These are phyloP conservation scores for Diaporthe batatas DNA, from an alignment of 2,329 filamentous ascomycete species.

Conservation along the genomic window DNA sequence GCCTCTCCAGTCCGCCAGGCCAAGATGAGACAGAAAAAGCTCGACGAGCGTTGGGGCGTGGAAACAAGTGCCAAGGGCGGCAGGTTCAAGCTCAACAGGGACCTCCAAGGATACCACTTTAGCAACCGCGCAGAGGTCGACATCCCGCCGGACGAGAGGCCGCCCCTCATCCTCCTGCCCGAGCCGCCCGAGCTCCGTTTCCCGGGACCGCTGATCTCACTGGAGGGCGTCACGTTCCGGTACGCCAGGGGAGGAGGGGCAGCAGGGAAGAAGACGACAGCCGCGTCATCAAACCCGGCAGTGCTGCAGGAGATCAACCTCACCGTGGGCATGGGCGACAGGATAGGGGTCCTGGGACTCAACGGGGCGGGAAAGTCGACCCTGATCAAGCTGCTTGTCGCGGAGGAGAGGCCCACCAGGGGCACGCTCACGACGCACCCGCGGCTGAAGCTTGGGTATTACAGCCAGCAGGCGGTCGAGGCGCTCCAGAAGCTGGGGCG, in stretches of 20 bases:
- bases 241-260: conserved; percentile 59
- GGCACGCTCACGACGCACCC: conserved; percentile 77
- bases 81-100: conserved; percentile 85
- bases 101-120: conserved; percentile 73
- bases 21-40: conserved; percentile 85
- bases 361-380: conserved; percentile 90
- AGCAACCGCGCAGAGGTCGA: conserved; percentile 77
- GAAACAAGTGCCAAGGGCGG: conserved; percentile 79
- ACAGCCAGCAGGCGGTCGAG: conserved; percentile 84
- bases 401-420: conserved; percentile 67
- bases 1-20: conserved; percentile 74
- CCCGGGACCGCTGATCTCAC: conserved; percentile 78
- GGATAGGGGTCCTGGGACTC: conserved; percentile 81
- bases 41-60: conserved; percentile 84
- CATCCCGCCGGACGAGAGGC: conserved; percentile 73
- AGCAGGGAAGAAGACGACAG: conserved; percentile 45
- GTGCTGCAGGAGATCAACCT: conserved; percentile 75
- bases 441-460: conserved; percentile 78
- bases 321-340: conserved; percentile 79
- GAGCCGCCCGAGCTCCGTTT: conserved; percentile 79
- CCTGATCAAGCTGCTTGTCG: conserved; percentile 78
- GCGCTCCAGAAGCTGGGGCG: conserved; percentile 69
- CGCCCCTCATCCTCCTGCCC: conserved; percentile 70
- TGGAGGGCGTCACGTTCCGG: conserved; percentile 77
- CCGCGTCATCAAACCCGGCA: conserved; percentile 47